Conservation (phyloP, 805 yeast species). For the Yarrowia keelungensis region DNA sequence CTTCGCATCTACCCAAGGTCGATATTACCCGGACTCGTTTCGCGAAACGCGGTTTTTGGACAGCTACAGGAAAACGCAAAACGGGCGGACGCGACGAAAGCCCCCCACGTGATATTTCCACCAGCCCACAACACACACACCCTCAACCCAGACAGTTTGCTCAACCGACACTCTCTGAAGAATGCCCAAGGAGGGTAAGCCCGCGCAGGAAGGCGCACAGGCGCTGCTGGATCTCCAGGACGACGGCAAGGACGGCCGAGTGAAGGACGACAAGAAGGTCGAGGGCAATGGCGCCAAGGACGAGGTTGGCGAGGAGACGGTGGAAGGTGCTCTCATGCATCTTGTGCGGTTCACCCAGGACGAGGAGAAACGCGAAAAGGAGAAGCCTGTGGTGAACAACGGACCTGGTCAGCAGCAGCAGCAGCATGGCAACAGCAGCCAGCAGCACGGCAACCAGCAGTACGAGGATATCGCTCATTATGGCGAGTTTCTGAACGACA, state of each 20-base stretch:
- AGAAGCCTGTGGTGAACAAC: slow-evolving; percentile 9
- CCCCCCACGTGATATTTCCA: slow-evolving; percentile 27
- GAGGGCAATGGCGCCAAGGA: slow-evolving; percentile 41
- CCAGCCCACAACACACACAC: slow-evolving; percentile 1
- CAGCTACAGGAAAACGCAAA: slow-evolving; percentile 34
- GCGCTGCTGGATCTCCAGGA: slow-evolving; percentile 43
- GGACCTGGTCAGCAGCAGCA: slow-evolving; percentile 11
- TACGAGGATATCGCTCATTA: slow-evolving; percentile 20
- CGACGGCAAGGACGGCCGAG: slow-evolving; percentile 17
- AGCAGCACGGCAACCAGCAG: slow-evolving; percentile 36
- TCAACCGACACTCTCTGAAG: no score
- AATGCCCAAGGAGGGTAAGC: slow-evolving; percentile 39
- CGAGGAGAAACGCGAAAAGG: slow-evolving; percentile 39
- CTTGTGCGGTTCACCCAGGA: slow-evolving; percentile 37
- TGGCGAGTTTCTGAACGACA: slow-evolving; percentile 58
- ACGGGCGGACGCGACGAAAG: slow-evolving; percentile 28
- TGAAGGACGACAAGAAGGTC: slow-evolving; percentile 11
- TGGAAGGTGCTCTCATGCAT: slow-evolving; percentile 40
- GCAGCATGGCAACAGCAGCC: slow-evolving; percentile 10
- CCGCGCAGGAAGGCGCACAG: slow-evolving; percentile 41
- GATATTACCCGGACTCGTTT: slow-evolving; percentile 36
- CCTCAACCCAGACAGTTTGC: neutral
- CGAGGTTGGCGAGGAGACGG: slow-evolving; percentile 43
- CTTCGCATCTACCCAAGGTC: slow-evolving; percentile 37
- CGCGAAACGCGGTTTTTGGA: slow-evolving; percentile 35